A percentile compares a stretch with the other conserved stretches of the same genome.
These are phyloP conservation scores for Pichia sp. DNA, from an alignment of 1,139 yeast species.

Conservation along the genomic window DNA sequence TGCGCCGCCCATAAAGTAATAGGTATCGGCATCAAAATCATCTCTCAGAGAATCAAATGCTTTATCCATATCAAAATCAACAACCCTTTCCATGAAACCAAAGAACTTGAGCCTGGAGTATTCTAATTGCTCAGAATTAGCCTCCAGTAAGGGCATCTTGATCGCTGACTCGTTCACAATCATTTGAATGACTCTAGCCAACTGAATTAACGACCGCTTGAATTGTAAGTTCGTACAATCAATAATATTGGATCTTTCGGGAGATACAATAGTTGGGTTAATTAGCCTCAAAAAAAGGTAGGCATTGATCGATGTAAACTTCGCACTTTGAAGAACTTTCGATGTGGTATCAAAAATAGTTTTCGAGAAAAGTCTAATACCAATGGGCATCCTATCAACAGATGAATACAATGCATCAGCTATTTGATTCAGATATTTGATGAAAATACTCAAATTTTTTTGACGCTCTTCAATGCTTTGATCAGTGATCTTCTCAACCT, in stretches of 20 bases:
- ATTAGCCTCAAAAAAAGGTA: constrained; percentile 77
- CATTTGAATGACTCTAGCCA: constrained; percentile 82
- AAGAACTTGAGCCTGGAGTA: constrained; percentile 40
- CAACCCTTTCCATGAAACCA: constrained; percentile 36
- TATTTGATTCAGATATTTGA: constrained; percentile 49
- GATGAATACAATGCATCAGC: constrained; percentile 59
- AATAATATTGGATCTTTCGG: constrained; percentile 58
- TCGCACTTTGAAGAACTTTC: constrained; percentile 61
- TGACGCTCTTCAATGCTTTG: constrained; percentile 32
- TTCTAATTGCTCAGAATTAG: constrained; percentile 37
- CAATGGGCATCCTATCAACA: constrained; percentile 54
- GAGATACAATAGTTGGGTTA: constrained; percentile 90
- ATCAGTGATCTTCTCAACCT: constrained; percentile 51
- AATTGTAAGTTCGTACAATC: constrained; percentile 30
- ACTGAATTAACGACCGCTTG: constrained; percentile 67
- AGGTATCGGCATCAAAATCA: background rate
- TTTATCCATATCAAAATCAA: constrained; percentile 12
- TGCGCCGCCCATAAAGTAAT: background rate
- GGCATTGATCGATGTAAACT: constrained; percentile 74
- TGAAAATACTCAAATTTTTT: constrained; percentile 44
- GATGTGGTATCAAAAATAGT: constrained; percentile 61
- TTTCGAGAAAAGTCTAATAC: constrained; percentile 68
- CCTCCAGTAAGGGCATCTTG: constrained; percentile 51
- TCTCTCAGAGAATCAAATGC: constrained; percentile 3
- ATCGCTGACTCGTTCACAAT: constrained; percentile 72